Base-by-base conservation (phyloP, 2,329 filamentous ascomycete species). In the Phyllosticta citrichinensis region DNA sequence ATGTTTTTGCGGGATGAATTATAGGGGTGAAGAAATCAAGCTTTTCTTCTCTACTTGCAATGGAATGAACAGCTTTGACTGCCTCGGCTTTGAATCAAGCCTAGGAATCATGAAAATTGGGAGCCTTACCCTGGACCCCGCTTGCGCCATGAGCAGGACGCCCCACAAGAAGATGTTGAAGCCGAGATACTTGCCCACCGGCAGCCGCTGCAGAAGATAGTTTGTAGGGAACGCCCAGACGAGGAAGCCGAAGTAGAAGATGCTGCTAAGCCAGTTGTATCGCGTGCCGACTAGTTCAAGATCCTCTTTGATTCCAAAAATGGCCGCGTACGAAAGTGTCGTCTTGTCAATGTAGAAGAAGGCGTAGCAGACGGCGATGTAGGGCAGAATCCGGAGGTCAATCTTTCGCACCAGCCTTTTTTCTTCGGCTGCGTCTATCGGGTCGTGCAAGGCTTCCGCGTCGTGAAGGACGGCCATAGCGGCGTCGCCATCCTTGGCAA, bases 281-380 rank as follows among this genome's bases (percentile, higher is more conserved):
- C 86, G 74, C 0, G 79, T 77, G 1, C 82, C 82, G n/a, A 77
- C 73, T 1, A 87, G 75, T 14, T 79, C 65, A 9, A 87, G 75
- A 63, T 85, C 83, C 2, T 84, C 77, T 22, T 77, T 76, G 62
- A 88, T 81, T 1, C 83, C 83, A 62, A 87, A 86, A 56, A 87
- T 83, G 20, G 85, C 84, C 0, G 85, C 84, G 64, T 86, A 87
- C 0, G 79, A 83, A 30, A 84, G 71, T 0, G 80, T 84, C 0
- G 82, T 66, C 56, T 65, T 65, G 53, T 65, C 62, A 50, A 63
- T 60, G 51, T 65, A 64, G 55, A 74, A 74, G 67, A 82, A 82
- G 0, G 78, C 77, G 67, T 82, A 82, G 64, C 79, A 82, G 54
- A 82, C 78, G 2, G 76, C 77, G 47, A 82, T 67, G 62, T 81